These are phyloP conservation scores for Pisolithus albus DNA, from an alignment of 768 basidiomycete genomes.

Conservation along the genomic window DNA sequence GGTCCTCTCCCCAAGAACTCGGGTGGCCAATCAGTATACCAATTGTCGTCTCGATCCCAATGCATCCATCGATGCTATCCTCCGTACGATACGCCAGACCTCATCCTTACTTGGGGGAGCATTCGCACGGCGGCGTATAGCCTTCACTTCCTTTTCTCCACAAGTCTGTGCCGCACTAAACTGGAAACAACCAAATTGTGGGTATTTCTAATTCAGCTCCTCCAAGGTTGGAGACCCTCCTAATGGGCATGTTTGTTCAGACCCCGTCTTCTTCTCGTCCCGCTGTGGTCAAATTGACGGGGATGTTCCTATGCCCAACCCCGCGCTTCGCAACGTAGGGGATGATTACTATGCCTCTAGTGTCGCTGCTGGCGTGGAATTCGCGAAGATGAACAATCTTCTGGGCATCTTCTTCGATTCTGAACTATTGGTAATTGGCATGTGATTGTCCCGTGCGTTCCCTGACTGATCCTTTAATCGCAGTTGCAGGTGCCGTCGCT, in stretches of 20 bases:
- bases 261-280: slow-evolving; percentile 93
- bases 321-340: slow-evolving; percentile 36
- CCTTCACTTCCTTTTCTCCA: slow-evolving; percentile 91
- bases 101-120: slow-evolving; percentile 45
- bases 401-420: slow-evolving; percentile 88
- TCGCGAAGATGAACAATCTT: slow-evolving; percentile 87
- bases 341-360: slow-evolving; percentile 51
- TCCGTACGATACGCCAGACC: slow-evolving; percentile 74
- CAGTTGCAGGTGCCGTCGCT: slow-evolving; percentile 82
- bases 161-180: slow-evolving; percentile 87
- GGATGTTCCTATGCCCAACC: slow-evolving; percentile 31
- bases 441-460: slow-evolving; percentile 7
- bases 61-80: slow-evolving; percentile 73
- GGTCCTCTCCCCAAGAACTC: slow-evolving; percentile 52
- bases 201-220: slow-evolving; percentile 23
- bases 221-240: slow-evolving; percentile 12
- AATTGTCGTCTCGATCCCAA: slow-evolving; percentile 66
- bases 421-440: slow-evolving; percentile 59
- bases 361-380: slow-evolving; percentile 87
- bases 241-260: slow-evolving; percentile 35
- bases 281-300: slow-evolving; percentile 64
- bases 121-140: slow-evolving; percentile 63
- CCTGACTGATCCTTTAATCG: slow-evolving; percentile 9
- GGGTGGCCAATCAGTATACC: slow-evolving; percentile 38
- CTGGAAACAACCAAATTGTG: slow-evolving; percentile 99